Evolutionary conservation across 352 stramenopile genomes (phyloP), one percentile per base, ranked within the genome.

Genomic region (Globisporangium lucens): DNA sequence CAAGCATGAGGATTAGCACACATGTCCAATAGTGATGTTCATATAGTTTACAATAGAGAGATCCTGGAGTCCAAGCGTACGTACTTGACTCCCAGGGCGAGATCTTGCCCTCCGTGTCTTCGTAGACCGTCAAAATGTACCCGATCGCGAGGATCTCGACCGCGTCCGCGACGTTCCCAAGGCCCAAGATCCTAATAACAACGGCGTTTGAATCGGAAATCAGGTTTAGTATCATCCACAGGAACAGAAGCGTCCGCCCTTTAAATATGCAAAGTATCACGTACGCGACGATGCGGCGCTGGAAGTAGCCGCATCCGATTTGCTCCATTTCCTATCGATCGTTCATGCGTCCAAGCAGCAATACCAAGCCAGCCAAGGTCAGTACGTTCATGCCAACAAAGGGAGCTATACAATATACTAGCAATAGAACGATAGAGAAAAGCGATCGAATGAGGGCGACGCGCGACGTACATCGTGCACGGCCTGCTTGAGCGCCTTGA

Each of bases 141-240:
- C 91, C 90, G 56, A 97, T 95, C 47, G 85, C 87, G 17, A 97
- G 78, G 67, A 97, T 93, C 74, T 97, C 91, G 17, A 97, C 89
- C 2, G 91, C 91, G 69, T 97, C 91, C 0, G 89, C 88, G 2
- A 94, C 89, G 73, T 97, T 97, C 22, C 85, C 91, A 53, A 89
- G 80, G 0, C 86, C 86, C 53, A 94, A 69, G 65, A 93, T 85
- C 20, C 85, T 93, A 36, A 10, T 27, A 29, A 64, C 10, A 17
- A 68, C 12, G 15, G 10, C 15, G 13, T 43, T 43, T 5, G 13
- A 2, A 33, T 33, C 30, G 30, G 30, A 33, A 33, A 33, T 33
- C 30, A 33, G 30, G 30, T 5, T 33, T 5, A 33, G 5, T 5
- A 33, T 33, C 30, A 33, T 33, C 30, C 30, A 33, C 30, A 33